Base-by-base conservation (phyloP, 805 yeast species). In the Lipomyces lipofer region DNA sequence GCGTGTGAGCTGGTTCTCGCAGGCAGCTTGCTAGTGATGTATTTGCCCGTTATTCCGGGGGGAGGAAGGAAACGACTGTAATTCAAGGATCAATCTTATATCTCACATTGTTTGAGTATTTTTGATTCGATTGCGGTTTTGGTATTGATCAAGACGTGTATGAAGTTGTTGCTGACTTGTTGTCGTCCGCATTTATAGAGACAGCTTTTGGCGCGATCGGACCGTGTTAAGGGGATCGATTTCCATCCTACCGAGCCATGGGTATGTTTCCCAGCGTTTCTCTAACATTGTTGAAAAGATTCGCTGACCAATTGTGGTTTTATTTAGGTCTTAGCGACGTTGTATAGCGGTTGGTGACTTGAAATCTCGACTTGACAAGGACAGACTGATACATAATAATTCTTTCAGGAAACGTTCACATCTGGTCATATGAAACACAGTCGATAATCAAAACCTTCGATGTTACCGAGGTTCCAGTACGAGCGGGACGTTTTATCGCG, bases 171-270 rank as follows among this genome's bases (percentile, higher is more conserved):
- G 13, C 56, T 47, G 36, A 47, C 44, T 24, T 22, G 13, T 22
- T 24, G 3, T 12, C 25, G 5, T 40, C n/a, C n/a, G n/a, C n/a
- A n/a, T 22, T 13, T 19, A 30, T 52, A 58, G 62, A 51, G 60
- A 47, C 85, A 85, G 66, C 88, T 91, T 73, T 85, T 89, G 63
- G 82, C 94, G 59, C 88, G 97, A 66, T 85, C 97, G 36, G 97
- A 91, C 71, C 85, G 99, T 71, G 97, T 94, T 69, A 94, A 94
- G 73, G 97, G 97, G 47, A 86, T 94, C 68, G 99, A 94, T 73
- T 87, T 94, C 78, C 99, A 94, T 71, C 99, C 99, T 22, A 78
- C 91, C 19, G 99, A 94, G 71, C 98, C 99, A 50, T 92, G 98
- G 98, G 83, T n/a, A n/a, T n/a, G n/a, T n/a, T n/a, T n/a, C n/a